Base-by-base conservation (phyloP, 352 stramenopile species). In the Phytophthora ohioensis region DNA sequence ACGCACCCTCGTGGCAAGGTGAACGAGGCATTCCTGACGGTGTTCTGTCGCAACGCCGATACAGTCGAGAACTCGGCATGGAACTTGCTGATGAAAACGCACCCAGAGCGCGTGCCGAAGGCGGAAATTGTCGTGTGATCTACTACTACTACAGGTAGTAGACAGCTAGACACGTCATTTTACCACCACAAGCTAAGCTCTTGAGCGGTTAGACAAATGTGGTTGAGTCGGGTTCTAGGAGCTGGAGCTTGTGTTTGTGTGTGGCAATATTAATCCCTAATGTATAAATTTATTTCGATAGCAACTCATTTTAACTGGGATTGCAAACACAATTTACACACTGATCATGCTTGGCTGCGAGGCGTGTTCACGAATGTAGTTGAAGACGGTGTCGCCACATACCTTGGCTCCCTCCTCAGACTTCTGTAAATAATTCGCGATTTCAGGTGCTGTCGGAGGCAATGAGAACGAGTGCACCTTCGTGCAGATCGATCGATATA, bases 11-110 rank as follows among this genome's bases (percentile, higher is more conserved):
- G 78, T 39, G 82, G 85, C 11, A 87, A 90, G 62, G 78, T 92
- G 21, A 94, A 91, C 64, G 83, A 94, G 57, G 75, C 87, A 21
- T 94, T 94, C 62, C 53, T 94, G 36, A 94, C 85, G 12, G 79
- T 90, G 5, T 91, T 92, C 53, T 94, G 87, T 48, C 85, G 87
- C 21, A 91, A 87, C 51, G 83, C 87, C 9, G 85, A 94, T 35
- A 86, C 84, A 13, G 67, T 94, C 27, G 87, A 94, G 61, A 82
- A 76, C 7, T 92, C 84, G 8, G 79, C 84, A 7, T 82, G 80
- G 57, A 81, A 90, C 15, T 71, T 88, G 67, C 59, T 91, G 66
- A 54, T 74, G 43, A 87, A 88, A 65, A 88, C 79, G 36, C 71
- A 90, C 52, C 84, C 84, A 30, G 57, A 80, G 43, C 73, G 73